Base-by-base conservation (phyloP, 805 yeast species). In the Nakazawaea wickerhamii region DNA sequence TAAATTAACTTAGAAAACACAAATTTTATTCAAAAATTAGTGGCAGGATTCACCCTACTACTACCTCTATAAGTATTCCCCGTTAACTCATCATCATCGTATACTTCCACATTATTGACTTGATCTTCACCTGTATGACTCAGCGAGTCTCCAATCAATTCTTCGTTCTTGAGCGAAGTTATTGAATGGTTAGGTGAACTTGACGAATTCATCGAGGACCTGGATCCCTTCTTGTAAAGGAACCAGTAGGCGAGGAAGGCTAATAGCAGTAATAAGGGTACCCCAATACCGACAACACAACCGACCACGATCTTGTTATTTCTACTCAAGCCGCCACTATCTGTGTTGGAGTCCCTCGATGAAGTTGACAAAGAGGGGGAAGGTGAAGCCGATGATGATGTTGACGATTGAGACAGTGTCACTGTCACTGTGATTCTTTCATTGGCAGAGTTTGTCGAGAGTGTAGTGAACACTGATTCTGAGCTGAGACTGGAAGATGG, bases 231-330 rank as follows among this genome's bases (percentile, higher is more conserved):
- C 39, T 40, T 40, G 38, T 36, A 38, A n/a, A 34, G 32, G 32
- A 32, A 40, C 38, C 36, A 36, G 36, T 30, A 48, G 11, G 36
- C 33, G 21, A 48, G 39, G n/a, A 63, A 60, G 5, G 60, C 67
- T 4, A 66, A 67, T 31, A 67, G 43, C 2, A 69, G 59, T n/a
- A 79, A 55, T 0, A 75, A 49, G 2, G 90, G 85, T 1, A 80
- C 78, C 40, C 86, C 86, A 11, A 84, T 72, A 43, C 89, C 89
- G 5, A 82, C 81, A 22, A 77, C 81, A 45, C 81, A 79, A 30
- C 89, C 89, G 40, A 81, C 71, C 19, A 82, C 76, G 27, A 81
- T 71, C 42, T 74, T 68, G 45, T 73, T 60, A 39, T 72, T 70
- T 13, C 65, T 53, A 1, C 81, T 68, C 6, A 79, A 60, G 0